Evolutionary conservation across 73 alveolate species (phyloP).

Genomic region (Paramecium sonneborni): DNA sequence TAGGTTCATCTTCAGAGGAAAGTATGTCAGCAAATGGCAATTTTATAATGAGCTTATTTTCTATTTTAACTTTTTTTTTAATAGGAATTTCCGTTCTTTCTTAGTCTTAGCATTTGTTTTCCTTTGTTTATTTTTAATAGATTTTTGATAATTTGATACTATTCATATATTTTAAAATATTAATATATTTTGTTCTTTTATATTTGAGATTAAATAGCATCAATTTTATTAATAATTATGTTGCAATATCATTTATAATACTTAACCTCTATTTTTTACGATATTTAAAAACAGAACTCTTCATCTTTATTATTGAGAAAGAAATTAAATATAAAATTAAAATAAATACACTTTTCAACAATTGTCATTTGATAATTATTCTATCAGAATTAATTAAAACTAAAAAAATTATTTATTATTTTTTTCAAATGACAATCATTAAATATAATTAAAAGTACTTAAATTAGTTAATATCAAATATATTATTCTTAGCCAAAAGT

Average conservation of each 20-base stretch:
- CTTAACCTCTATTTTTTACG: neutral
- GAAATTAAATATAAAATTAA: neutral
- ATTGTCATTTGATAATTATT: no score
- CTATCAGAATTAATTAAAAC: no score
- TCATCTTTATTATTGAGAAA: neutral
- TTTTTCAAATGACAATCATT: no score
- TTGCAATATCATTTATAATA: neutral
- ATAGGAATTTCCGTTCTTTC: neutral
- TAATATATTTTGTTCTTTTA: neutral
- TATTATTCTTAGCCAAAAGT: no score
- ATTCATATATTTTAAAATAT: neutral
- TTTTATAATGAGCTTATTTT: neutral
- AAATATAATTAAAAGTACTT: no score
- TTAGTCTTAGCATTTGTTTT: neutral
- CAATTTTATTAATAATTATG: neutral
- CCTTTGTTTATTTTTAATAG: neutral
- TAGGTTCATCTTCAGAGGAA: neutral
- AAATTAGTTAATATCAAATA: no score
- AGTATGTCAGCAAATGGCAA: neutral
- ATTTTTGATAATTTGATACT: neutral
- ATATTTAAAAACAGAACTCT: no score
- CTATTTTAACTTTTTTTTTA: neutral
- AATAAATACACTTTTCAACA: no score
- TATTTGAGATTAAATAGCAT: neutral
- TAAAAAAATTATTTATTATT: no score